A percentile compares a stretch with the other conserved stretches of the same genome.
phyloP scores from a whole-genome alignment of 2,329 filamentous ascomycete genomes.

The Cladobotryum mycophilum region DNA sequence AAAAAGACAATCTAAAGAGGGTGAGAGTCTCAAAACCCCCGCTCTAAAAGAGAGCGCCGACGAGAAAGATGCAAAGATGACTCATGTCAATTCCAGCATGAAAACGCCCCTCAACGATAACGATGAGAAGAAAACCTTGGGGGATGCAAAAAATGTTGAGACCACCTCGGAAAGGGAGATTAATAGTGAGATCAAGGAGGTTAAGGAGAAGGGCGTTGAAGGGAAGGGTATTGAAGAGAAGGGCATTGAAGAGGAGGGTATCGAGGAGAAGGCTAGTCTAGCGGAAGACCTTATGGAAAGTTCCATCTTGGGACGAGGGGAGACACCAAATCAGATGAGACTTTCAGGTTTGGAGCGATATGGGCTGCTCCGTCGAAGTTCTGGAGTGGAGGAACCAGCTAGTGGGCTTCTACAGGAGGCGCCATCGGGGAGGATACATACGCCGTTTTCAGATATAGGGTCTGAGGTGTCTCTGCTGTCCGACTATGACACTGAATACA shows the following conservation, averaged over 20 bases:
- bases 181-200: neutral
- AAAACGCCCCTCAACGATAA: too few relatives aligned
- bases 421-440: conserved; percentile 12
- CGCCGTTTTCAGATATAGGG: conserved; percentile 5
- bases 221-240: neutral
- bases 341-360: conserved; percentile 12
- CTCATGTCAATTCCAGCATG: neutral
- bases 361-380: conserved; percentile 26
- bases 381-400: conserved; percentile 24
- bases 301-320: conserved; percentile 30
- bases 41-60: too few relatives aligned
- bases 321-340: conserved; percentile 13
- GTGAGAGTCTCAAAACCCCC: too few relatives aligned
- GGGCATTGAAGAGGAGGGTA: neutral
- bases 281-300: conserved; percentile 27
- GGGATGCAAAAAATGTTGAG: too few relatives aligned
- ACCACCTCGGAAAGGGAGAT: too few relatives aligned
- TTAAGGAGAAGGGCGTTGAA: neutral
- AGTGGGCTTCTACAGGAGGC: conserved; percentile 27
- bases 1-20: too few relatives aligned
- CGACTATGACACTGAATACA: conserved; percentile 29
- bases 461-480: conserved; percentile 7
- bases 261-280: neutral
- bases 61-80: neutral
- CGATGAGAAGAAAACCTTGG: too few relatives aligned